Percentiles rank a stretch among this genome's conserved stretches.
Conservation (phyloP, 768 basidiomycete genomes). For the Cyclocybe aegerita region DNA sequence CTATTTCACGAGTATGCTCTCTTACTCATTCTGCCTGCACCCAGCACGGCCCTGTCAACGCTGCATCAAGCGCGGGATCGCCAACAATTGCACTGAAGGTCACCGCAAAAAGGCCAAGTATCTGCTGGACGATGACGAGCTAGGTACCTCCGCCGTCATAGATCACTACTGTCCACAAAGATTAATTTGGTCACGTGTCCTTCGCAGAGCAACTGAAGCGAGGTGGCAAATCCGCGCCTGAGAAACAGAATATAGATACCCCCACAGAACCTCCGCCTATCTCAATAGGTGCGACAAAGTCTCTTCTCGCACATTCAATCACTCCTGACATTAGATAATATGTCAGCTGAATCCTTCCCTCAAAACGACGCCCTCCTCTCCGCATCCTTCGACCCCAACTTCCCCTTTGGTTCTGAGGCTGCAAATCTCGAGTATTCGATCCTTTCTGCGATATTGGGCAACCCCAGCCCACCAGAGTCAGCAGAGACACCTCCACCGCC, state of each 20-base stretch:
- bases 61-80: slow-evolving; percentile 92
- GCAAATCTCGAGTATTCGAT: slow-evolving; percentile 96
- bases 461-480: slow-evolving; percentile 57
- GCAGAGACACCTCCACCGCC: slow-evolving; percentile 42
- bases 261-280: slow-evolving; percentile 32
- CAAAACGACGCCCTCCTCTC: slow-evolving; percentile 62
- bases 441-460: slow-evolving; percentile 87
- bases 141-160: slow-evolving; percentile 54
- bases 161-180: slow-evolving; percentile 10
- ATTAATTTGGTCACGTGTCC: slow-evolving; percentile 37
- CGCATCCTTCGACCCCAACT: slow-evolving; percentile 58
- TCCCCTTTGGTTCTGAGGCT: slow-evolving; percentile 82
- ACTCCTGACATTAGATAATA: slow-evolving; percentile 7
- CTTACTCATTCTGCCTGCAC: slow-evolving; percentile 15
- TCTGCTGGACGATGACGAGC: slow-evolving; percentile 89
- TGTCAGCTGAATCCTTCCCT: slow-evolving; percentile 49
- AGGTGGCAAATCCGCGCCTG: slow-evolving; percentile 33
- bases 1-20: slow-evolving; percentile 10
- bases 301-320: slow-evolving; percentile 2
- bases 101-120: slow-evolving; percentile 98
- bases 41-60: slow-evolving; percentile 94
- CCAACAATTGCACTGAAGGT: slow-evolving; percentile 87
- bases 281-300: slow-evolving; percentile 30
- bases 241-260: slow-evolving; percentile 19
- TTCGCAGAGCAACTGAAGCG: slow-evolving; percentile 49